Evolutionary conservation across 768 basidiomycete genomes (phyloP), one percentile per base, ranked within the genome.

Genomic region (Suillus subalutaceus): DNA sequence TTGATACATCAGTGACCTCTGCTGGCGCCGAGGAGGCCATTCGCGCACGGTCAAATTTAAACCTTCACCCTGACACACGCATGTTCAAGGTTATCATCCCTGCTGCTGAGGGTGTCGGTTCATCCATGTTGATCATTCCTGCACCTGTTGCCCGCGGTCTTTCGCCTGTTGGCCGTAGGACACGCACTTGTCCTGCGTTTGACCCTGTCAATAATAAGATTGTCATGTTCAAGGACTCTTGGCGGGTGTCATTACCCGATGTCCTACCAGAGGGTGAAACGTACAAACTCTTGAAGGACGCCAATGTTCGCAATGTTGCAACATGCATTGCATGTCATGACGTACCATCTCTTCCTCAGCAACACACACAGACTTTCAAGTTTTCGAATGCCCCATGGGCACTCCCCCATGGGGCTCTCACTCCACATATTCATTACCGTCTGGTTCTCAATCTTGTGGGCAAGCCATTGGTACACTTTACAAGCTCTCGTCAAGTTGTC

Each of bases 301-400:
- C 58, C 2, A 26, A 63, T 0, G 71, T 78, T 4, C 63, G 57
- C 13, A 63, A 77, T 63, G 62, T 80, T 23, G 74, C 78, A 0
- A 23, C n/a, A 26, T 50, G 48, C 48, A 50, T 50, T 26, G 23
- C 48, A 3, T 50, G 48, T 50, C 48, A 50, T 50, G 48, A 50
- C 1, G 13, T 50, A 26, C 48, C 48, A 23, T 50, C 48, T 23
- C 23, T 50, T 5, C 48, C 48, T 50, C 48, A 50, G 23, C 48
- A 50, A 26, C 5, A 0, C 48, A 26, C 5, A 2, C 48, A 50
- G 5, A 50, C 48, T 12, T 15, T 13, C 2, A 46, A 59, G 30
- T 32, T 23, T n/a, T 32, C 18, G 7, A 18, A 12, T 3, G 30
- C 40, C 61, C 3, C 44, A 18, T 64, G 61, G 67, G 56, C 48